Evolutionary conservation across 2,329 filamentous ascomycete genomes (phyloP), one percentile per base, ranked within the genome.

Genomic region (Fusarium torreyae): DNA sequence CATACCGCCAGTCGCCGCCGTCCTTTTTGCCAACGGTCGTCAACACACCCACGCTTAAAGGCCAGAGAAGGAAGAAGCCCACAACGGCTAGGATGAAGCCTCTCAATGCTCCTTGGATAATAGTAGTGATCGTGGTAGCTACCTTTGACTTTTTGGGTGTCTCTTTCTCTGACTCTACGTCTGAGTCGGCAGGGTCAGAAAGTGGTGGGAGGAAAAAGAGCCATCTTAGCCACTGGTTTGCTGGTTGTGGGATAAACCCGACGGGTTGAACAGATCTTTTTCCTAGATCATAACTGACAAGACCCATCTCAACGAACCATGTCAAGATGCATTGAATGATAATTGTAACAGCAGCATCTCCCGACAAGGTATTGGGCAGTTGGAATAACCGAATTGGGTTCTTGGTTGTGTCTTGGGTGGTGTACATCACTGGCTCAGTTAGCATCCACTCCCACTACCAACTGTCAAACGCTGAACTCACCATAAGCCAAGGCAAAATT

Each of bases 401-500:
- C 5, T 70, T 63, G 26, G 55, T 42, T 13, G 75, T 75, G 64
- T 83, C 73, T 22, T 80, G 79, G 10, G 77, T 76, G 17, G 80
- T 79, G 76, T 86, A 86, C 82, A 86, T 85, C 61, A 77, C 85
- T 86, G 6, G 31, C 28, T 2, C 17, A 15, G 33, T 70, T 13
- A 70, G 67, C n/a, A 42, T 39, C 7, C 24, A 44, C 22, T 17
- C 28, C 28, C 45, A 13, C 34, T 20, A 31, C 18, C 17, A 48
- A 33, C 31, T 24, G 20, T 44, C 31, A 38, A 33, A 31, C 9
- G 9, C 28, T 10, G 20, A 57, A 66, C 72, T 64, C 51, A 86
- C 84, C 82, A 65, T 85, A 87, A 17, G 83, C 85, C 59, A 87
- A 79, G 44, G 79, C 82, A 72, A 87, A 86, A 75, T 87, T 87